Conservation (phyloP, 768 basidiomycete genomes). For the Amanita subjunquillea region DNA sequence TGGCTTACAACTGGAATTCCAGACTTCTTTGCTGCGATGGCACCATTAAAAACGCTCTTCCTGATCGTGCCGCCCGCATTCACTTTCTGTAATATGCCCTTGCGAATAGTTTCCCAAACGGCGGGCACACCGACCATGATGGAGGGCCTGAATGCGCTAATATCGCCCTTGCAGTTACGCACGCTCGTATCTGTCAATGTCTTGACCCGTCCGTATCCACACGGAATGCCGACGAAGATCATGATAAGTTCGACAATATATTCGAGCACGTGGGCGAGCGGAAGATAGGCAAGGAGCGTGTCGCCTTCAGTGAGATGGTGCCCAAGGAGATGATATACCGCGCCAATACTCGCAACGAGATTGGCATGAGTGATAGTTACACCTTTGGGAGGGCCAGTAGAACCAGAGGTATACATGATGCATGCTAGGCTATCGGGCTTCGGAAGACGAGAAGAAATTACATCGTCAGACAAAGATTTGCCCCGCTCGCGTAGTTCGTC, state of each 20-base stretch:
- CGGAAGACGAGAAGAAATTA: conserved; percentile 36
- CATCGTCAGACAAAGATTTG: conserved; percentile 38
- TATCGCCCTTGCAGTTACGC: conserved; percentile 77
- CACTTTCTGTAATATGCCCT: conserved; percentile 83
- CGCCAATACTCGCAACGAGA: conserved; percentile 79
- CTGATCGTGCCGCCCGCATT: conserved; percentile 54
- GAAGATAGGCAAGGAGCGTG: conserved; percentile 83
- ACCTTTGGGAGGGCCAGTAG: conserved; percentile 91
- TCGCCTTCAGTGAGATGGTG: conserved; percentile 53
- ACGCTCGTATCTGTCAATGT: conserved; percentile 94
- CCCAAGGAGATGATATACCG: conserved; percentile 62
- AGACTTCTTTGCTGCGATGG: conserved; percentile 65
- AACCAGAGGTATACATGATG: conserved; percentile 74
- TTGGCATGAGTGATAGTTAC: conserved; percentile 85
- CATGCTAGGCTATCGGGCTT: conserved; percentile 34
- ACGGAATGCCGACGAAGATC: conserved; percentile 66
- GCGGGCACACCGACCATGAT: conserved; percentile 94
- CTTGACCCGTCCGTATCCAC: conserved; percentile 90
- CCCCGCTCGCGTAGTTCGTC: conserved; percentile 69
- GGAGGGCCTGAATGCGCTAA: conserved; percentile 72
- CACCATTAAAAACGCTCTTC: conserved; percentile 72
- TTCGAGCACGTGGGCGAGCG: conserved; percentile 92
- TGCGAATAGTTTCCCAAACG: conserved; percentile 95
- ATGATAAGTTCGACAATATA: conserved; percentile 84
- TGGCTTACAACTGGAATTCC: conserved; percentile 53